phyloP scores from a whole-genome alignment of 768 basidiomycete genomes.

The Rossbeevera mucosa region DNA sequence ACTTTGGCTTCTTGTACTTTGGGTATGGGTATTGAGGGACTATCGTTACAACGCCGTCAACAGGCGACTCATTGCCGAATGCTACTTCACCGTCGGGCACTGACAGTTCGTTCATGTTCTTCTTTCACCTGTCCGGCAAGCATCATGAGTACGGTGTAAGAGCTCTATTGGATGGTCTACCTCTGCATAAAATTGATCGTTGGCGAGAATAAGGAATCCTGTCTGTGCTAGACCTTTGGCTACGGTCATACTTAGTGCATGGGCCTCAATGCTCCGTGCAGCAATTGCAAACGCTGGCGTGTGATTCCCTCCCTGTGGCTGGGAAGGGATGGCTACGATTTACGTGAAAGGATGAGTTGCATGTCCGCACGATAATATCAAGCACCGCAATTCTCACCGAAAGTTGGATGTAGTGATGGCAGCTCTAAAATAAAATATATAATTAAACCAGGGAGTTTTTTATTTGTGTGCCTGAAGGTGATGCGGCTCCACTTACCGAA shows the following conservation, averaged over 20 bases:
- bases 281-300: constrained; percentile 62
- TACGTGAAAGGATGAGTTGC: constrained; percentile 25
- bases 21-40: constrained; percentile 8
- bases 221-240: constrained; percentile 61
- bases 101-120: constrained; percentile 18
- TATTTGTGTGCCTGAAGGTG: constrained; percentile 4
- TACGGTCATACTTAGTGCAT: constrained; percentile 51
- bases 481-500: constrained; percentile 52
- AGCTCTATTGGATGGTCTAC: constrained; percentile 30
- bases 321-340: constrained; percentile 62
- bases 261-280: constrained; percentile 57
- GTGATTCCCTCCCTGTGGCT: constrained; percentile 69
- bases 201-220: constrained; percentile 55
- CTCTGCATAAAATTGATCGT: constrained; percentile 52
- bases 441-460: constrained; percentile 8
- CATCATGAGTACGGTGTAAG: not conserved
- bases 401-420: constrained; percentile 62
- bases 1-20: constrained; percentile 1
- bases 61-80: not conserved
- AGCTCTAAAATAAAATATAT: constrained; percentile 36
- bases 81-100: constrained; percentile 2
- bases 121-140: constrained; percentile 20
- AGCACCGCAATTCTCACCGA: constrained; percentile 36
- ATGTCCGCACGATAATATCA: not conserved
- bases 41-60: constrained; percentile 15